Evolutionary conservation across 768 basidiomycete species (phyloP).

Genomic region (Polyporus arcularius): DNA sequence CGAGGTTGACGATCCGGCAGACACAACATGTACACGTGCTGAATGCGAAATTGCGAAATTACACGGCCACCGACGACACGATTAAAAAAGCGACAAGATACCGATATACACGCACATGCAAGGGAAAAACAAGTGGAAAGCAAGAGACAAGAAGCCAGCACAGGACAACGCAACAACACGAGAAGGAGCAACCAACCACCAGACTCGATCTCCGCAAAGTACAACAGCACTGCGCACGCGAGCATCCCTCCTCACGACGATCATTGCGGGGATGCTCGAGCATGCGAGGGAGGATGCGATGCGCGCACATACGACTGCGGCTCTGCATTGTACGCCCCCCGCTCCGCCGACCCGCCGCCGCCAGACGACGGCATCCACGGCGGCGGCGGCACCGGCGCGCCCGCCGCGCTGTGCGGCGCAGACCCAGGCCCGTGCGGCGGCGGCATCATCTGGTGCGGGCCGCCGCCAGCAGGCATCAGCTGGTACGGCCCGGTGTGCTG

Average conservation of each 20-base stretch:
- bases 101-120: too few relatives aligned
- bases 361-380: conserved; percentile 23
- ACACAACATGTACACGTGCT: too few relatives aligned
- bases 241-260: background rate
- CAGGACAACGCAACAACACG: too few relatives aligned
- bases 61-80: too few relatives aligned
- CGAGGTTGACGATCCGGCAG: too few relatives aligned
- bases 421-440: conserved; percentile 16
- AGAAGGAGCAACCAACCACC: too few relatives aligned
- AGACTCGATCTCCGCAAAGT: too few relatives aligned
- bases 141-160: too few relatives aligned
- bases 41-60: too few relatives aligned
- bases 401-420: conserved; percentile 19
- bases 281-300: conserved; percentile 42
- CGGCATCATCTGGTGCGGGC: conserved; percentile 25
- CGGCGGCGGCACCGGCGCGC: conserved; percentile 22
- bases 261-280: conserved; percentile 37
- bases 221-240: too few relatives aligned
- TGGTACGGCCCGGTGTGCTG: conserved; percentile 23
- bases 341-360: background rate
- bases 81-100: too few relatives aligned
- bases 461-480: conserved; percentile 21
- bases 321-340: conserved; percentile 22
- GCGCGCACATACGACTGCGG: conserved; percentile 52
- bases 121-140: background rate